These are phyloP conservation scores for Lomentospora prolificans DNA, from an alignment of 2,329 filamentous ascomycete genomes.

Conservation along the genomic window DNA sequence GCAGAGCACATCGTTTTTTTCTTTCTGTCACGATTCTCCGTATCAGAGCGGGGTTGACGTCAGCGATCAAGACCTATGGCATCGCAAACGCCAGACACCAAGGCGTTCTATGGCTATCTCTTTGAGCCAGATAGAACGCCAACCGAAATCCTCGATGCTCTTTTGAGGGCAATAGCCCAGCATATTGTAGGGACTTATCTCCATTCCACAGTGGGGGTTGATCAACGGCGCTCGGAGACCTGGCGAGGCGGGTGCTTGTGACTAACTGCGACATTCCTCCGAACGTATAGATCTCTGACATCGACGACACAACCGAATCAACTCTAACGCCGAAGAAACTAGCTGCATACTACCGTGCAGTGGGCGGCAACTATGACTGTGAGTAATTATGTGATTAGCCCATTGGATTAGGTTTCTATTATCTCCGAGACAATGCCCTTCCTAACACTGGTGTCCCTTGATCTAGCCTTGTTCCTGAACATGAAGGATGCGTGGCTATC, in stretches of 20 bases:
- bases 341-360: conserved; percentile 65
- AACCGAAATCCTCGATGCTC: conserved; percentile 2
- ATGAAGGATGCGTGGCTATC: conserved; percentile 68
- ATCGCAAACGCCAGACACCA: conserved; percentile 3
- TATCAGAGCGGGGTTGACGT: background rate
- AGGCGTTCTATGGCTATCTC: conserved; percentile 5
- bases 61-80: conserved; percentile 1
- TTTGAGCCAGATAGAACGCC: conserved; percentile 3
- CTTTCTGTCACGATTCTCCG: background rate
- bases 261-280: background rate
- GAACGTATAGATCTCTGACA: conserved; percentile 37
- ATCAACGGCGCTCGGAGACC: background rate
- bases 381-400: conserved; percentile 13
- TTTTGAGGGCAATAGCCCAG: conserved; percentile 4
- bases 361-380: conserved; percentile 69
- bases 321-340: conserved; percentile 58
- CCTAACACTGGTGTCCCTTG: no score
- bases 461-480: conserved; percentile 62
- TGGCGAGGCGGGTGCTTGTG: background rate
- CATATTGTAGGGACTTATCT: conserved; percentile 2
- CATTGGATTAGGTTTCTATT: no score
- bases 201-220: background rate
- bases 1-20: background rate
- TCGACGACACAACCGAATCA: conserved; percentile 46
- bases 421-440: no score